Conservation (phyloP, 306 rosid species). For the Hippophae tibetana region DNA sequence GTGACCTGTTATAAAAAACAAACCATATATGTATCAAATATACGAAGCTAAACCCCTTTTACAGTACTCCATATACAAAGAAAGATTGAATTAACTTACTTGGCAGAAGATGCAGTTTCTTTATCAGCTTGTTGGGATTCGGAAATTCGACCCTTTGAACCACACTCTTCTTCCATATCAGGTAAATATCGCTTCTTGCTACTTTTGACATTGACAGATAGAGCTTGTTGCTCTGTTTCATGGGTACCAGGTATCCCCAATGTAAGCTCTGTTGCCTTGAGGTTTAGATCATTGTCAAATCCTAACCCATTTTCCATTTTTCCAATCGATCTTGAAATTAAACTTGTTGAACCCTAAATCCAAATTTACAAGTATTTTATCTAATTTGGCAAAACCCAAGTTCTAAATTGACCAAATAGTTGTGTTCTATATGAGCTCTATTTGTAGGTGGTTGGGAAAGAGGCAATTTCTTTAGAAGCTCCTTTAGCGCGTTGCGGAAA, state of each 20-base stretch:
- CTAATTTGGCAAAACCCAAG: neutral
- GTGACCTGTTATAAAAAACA: slow-evolving; percentile 39
- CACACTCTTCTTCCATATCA: slow-evolving; percentile 26
- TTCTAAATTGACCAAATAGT: too few relatives aligned
- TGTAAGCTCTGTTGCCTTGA: slow-evolving; percentile 78
- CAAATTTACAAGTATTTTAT: slow-evolving; percentile 1
- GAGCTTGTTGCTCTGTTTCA: slow-evolving; percentile 19
- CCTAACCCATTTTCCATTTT: slow-evolving; percentile 41
- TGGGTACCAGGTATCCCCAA: slow-evolving; percentile 69
- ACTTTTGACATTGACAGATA: slow-evolving; percentile 4
- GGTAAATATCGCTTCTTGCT: slow-evolving; percentile 48
- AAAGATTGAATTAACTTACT: slow-evolving; percentile 30
- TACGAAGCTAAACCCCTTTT: neutral
- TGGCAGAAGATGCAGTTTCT: slow-evolving; percentile 48
- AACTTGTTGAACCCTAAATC: neutral
- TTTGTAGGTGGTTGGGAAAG: too few relatives aligned
- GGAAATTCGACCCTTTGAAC: slow-evolving; percentile 15
- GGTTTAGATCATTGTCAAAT: slow-evolving; percentile 49
- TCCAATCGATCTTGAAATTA: neutral
- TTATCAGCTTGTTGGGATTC: neutral
- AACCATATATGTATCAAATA: neutral
- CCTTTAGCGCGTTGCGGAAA: too few relatives aligned
- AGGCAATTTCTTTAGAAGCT: too few relatives aligned
- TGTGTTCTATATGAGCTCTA: too few relatives aligned
- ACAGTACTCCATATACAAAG: too few relatives aligned